Evolutionary conservation across 257 asterid genomes (phyloP), one percentile per base, ranked within the genome.

Genomic region (Solanum rostratum): DNA sequence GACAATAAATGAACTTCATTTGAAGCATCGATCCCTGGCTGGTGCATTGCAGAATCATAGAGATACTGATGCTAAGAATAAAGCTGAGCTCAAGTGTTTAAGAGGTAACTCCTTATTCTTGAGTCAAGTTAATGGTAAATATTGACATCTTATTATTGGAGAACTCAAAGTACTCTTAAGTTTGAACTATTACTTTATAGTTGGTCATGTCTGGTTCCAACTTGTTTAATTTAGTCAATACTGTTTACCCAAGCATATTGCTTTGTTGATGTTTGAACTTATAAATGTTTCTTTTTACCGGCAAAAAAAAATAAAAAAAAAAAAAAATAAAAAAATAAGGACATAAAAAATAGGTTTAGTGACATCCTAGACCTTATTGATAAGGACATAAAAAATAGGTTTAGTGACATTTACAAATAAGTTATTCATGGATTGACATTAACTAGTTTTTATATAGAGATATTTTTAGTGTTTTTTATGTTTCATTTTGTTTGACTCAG

Each of bases 1-100:
- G 79, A 87, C 83, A 60, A 86, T 91, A 57, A 85, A 91, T 79
- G 87, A 92, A 90, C 97, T 95, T 88, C 97, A 91, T 85, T 82
- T 89, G 87, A 93, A 93, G 91, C 99, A 97, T 90, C 91, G 85
- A 88, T 86, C 95, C 68, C 84, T 97, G 86, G 90, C 97, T 81
- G 91, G 91, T 88, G 97, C 93, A 89, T 88, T 95, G 80, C 99
- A 91, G 87, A 89, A 76, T 82, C 95, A 86, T 71, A 89, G 92
- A 88, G 99, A 97, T 85, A 63, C 90, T 27, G 95, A 92, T 84
- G 98, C 97, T 37, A 94, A 90, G 88, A 92, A 94, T 89, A 94
- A 93, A 89, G 95, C 95, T 54, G 91, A 88, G 84, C 87, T 94
- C 79, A 92, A 85, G 88, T 86, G 87, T 88, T 87, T 97, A 87